These are phyloP conservation scores for Colletotrichum incanum DNA, from an alignment of 2,329 filamentous ascomycete genomes.

Conservation along the genomic window DNA sequence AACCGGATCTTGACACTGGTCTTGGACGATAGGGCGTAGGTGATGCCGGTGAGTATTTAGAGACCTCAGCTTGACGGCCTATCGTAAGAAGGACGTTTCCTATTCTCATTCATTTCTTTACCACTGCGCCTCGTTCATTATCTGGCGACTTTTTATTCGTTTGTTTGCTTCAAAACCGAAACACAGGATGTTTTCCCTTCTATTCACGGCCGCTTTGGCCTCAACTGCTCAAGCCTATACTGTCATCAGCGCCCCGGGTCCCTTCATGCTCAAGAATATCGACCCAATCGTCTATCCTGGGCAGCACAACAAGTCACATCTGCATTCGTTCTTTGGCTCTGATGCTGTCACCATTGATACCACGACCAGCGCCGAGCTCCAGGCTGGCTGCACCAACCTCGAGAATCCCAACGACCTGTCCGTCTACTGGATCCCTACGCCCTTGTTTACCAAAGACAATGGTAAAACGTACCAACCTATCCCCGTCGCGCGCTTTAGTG, in stretches of 20 bases:
- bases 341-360: conserved; percentile 52
- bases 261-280: conserved; percentile 52
- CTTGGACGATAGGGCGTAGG: no score
- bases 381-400: conserved; percentile 60
- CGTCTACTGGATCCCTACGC: conserved; percentile 62
- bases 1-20: no score
- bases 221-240: conserved; percentile 47
- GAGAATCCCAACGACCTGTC: conserved; percentile 65
- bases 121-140: no score
- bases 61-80: no score
- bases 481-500: conserved; percentile 57
- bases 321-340: conserved; percentile 56
- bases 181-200: no score
- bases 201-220: no score
- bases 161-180: no score
- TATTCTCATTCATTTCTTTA: no score
- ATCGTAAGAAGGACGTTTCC: no score
- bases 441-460: conserved; percentile 54
- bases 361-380: conserved; percentile 53
- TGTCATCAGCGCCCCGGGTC: conserved; percentile 41
- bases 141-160: no score
- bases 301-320: conserved; percentile 49
- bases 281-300: conserved; percentile 53
- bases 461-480: conserved; percentile 51
- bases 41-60: no score